A percentile compares a stretch with the other conserved stretches of the same genome.
These are phyloP conservation scores for Claviceps sp. DNA, from an alignment of 2,329 filamentous ascomycete genomes.

Conservation along the genomic window DNA sequence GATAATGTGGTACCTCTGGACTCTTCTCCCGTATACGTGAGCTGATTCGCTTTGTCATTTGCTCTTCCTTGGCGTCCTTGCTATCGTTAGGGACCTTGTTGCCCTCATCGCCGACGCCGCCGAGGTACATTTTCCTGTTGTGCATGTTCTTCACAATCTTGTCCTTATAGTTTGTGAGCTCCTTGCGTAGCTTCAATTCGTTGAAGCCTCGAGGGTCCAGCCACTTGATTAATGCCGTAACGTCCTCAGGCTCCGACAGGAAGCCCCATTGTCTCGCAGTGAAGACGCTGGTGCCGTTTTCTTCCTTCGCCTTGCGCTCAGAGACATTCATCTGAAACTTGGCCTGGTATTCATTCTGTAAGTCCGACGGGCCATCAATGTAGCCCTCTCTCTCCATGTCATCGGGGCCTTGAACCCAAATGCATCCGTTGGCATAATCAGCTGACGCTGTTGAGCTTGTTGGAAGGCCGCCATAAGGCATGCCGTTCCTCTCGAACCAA, in stretches of 20 bases:
- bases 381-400: conserved; percentile 77
- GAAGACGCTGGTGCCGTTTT: conserved; percentile 66
- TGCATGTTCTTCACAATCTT: conserved; percentile 70
- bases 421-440: conserved; percentile 81
- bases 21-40: conserved; percentile 32
- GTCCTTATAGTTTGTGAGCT: conserved; percentile 63
- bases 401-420: conserved; percentile 95
- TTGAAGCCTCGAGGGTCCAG: conserved; percentile 77
- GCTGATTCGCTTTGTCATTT: conserved; percentile 28
- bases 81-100: conserved; percentile 22
- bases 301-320: conserved; percentile 74
- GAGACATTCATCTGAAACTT: conserved; percentile 72
- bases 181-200: conserved; percentile 78
- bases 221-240: conserved; percentile 76
- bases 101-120: conserved; percentile 23
- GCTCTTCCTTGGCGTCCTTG: conserved; percentile 25
- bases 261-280: conserved; percentile 81
- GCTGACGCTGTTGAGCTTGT: conserved; percentile 77
- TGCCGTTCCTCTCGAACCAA: conserved; percentile 98
- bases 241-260: conserved; percentile 64
- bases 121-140: conserved; percentile 57
- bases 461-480: conserved; percentile 85
- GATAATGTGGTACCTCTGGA: conserved; percentile 31
- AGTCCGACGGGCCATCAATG: conserved; percentile 60
- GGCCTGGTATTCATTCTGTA: conserved; percentile 61